Evolutionary conservation across 768 basidiomycete genomes (phyloP).

Genomic region (Hydnomerulius pinastri): DNA sequence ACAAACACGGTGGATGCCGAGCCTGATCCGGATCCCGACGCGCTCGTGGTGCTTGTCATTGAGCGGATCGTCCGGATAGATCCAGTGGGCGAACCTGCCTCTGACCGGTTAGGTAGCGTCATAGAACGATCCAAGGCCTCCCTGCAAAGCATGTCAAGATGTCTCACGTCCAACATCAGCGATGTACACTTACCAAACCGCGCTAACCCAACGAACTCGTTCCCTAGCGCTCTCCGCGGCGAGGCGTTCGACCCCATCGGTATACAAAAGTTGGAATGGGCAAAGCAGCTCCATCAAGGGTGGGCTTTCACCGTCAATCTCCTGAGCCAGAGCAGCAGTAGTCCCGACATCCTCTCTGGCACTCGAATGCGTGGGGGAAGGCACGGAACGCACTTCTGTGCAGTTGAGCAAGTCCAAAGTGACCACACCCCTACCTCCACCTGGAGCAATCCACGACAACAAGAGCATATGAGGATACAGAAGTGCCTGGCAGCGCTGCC

Average conservation of each 20-base stretch:
- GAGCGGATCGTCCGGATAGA: constrained; percentile 74
- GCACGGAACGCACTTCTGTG: constrained; percentile 79
- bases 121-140: constrained; percentile 73
- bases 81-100: constrained; percentile 46
- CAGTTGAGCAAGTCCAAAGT: constrained; percentile 87
- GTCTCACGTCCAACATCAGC: neutral
- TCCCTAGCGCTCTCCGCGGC: constrained; percentile 88
- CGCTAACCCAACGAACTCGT: constrained; percentile 88
- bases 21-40: constrained; percentile 43
- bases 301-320: constrained; percentile 39
- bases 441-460: constrained; percentile 84
- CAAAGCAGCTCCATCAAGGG: constrained; percentile 73
- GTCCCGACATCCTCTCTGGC: constrained; percentile 88
- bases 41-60: constrained; percentile 45
- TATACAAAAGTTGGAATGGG: constrained; percentile 89
- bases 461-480: constrained; percentile 83
- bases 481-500: constrained; percentile 82
- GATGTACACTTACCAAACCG: constrained; percentile 67
- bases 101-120: constrained; percentile 48
- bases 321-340: constrained; percentile 71
- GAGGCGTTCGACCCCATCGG: constrained; percentile 85
- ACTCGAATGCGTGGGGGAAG: constrained; percentile 77
- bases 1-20: constrained; percentile 78
- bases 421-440: constrained; percentile 82
- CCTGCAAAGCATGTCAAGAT: constrained; percentile 43